phyloP scores from a whole-genome alignment of 2,329 filamentous ascomycete genomes.

The Rugonectria rugulosa region DNA sequence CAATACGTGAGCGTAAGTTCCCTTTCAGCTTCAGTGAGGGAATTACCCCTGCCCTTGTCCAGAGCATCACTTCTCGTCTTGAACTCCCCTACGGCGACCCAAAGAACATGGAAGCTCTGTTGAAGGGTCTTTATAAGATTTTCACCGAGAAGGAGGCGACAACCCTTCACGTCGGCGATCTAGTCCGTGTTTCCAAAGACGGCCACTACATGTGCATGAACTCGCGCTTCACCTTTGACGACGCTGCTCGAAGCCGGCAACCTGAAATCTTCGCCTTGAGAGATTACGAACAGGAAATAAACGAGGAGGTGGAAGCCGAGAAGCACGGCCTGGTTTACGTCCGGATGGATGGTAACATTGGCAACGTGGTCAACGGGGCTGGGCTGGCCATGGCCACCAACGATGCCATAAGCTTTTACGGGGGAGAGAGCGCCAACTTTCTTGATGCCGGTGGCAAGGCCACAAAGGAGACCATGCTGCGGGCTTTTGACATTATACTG shows the following conservation, averaged over 20 bases:
- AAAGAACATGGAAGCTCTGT: constrained; percentile 29
- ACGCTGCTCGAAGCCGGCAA: constrained; percentile 54
- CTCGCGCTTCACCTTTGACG: constrained; percentile 56
- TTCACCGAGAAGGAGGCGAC: constrained; percentile 58
- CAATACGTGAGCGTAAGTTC: constrained; percentile 33
- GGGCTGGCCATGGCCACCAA: constrained; percentile 92
- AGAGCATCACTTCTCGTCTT: constrained; percentile 20
- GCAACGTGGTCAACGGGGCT: constrained; percentile 87
- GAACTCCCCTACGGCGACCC: neutral
- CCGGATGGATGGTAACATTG: constrained; percentile 69
- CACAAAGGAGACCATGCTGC: constrained; percentile 80
- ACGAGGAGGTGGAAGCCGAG: constrained; percentile 48
- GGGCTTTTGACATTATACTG: constrained; percentile 77
- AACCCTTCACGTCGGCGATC: constrained; percentile 51
- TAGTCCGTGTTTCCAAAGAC: constrained; percentile 39
- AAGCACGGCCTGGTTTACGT: constrained; percentile 82
- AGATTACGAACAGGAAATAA: constrained; percentile 44
- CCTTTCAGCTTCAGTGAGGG: constrained; percentile 38
- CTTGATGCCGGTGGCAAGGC: constrained; percentile 91
- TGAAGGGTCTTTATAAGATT: constrained; percentile 41
- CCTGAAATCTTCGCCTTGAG: constrained; percentile 47
- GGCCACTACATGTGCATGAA: constrained; percentile 43
- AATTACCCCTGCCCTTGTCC: constrained; percentile 36
- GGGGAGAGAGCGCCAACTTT: constrained; percentile 80
- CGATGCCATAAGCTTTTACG: constrained; percentile 74